phyloP scores from a whole-genome alignment of 257 asterid genomes.

The Solanum okadae region DNA sequence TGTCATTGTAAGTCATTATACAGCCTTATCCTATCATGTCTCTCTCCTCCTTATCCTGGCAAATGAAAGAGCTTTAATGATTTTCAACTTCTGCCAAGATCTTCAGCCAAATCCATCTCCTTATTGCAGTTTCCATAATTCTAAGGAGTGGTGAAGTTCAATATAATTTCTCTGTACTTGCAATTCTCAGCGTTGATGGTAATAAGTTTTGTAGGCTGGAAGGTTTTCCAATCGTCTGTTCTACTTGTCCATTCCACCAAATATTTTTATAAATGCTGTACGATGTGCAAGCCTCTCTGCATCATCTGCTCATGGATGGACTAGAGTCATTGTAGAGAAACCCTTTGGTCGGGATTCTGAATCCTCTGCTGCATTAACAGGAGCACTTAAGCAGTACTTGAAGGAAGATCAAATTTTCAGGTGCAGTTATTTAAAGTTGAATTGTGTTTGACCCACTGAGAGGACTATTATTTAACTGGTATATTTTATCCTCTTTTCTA shows the following conservation, averaged over 20 bases:
- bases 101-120: not conserved
- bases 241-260: conserved; percentile 94
- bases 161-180: not conserved
- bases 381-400: conserved; percentile 71
- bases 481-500: not conserved
- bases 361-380: conserved; percentile 90
- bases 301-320: conserved; percentile 82
- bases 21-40: not conserved
- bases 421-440: conserved; percentile 13
- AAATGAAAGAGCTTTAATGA: not conserved
- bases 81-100: not conserved
- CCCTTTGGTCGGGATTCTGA: conserved; percentile 97
- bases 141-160: not conserved
- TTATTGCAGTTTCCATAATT: not conserved
- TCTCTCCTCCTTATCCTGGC: not conserved
- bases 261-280: conserved; percentile 79
- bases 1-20: not conserved
- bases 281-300: conserved; percentile 88
- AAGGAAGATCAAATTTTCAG: conserved; percentile 93
- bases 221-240: conserved; percentile 75
- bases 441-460: not conserved
- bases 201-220: conserved; percentile 48
- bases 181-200: not conserved
- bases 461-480: not conserved
- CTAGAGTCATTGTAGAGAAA: conserved; percentile 95